phyloP scores from a whole-genome alignment of 2,329 filamentous ascomycete species.

The Fusarium hostae region DNA sequence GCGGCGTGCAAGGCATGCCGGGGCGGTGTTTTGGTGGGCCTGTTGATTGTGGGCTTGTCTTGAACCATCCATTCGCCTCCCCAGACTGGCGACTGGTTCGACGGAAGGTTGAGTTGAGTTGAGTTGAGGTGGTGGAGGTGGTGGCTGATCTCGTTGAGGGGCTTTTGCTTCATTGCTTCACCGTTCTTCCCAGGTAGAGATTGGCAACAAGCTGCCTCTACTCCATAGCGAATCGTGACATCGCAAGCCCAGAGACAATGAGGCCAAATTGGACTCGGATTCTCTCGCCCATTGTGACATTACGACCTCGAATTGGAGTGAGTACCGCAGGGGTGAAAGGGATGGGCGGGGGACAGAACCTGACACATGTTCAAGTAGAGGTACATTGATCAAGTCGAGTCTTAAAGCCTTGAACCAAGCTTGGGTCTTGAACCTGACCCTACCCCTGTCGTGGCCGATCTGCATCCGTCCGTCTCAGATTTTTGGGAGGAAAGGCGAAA shows the following conservation, averaged over 20 bases:
- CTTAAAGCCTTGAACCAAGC: not conserved
- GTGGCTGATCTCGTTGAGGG: not conserved
- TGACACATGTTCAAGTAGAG: slow-evolving; percentile 46
- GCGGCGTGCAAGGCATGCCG: slow-evolving; percentile 31
- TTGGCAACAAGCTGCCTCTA: not conserved
- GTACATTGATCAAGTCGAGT: slow-evolving; percentile 40
- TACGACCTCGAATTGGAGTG: slow-evolving; percentile 37
- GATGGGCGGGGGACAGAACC: slow-evolving; percentile 42
- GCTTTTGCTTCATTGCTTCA: not conserved
- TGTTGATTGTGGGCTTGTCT: slow-evolving; percentile 31
- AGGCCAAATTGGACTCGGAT: slow-evolving; percentile 27
- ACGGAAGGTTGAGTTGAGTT: not conserved
- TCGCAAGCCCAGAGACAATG: not conserved
- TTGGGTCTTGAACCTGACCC: slow-evolving; percentile 12
- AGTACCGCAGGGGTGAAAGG: slow-evolving; percentile 33
- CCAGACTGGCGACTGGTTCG: slow-evolving; percentile 22
- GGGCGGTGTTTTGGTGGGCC: slow-evolving; percentile 43
- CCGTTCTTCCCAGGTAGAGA: not conserved
- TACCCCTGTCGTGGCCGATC: slow-evolving; percentile 49
- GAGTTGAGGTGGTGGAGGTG: slow-evolving; percentile 5
- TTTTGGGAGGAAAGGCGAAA: slow-evolving; percentile 44
- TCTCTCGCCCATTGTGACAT: slow-evolving; percentile 35
- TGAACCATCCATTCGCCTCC: slow-evolving; percentile 34
- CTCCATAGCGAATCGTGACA: not conserved
- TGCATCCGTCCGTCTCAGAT: slow-evolving; percentile 54